Percentiles rank a stretch among this genome's conserved stretches.
Evolutionary conservation across 257 asterid species (phyloP).

Genomic region (Linaria vulgaris): DNA sequence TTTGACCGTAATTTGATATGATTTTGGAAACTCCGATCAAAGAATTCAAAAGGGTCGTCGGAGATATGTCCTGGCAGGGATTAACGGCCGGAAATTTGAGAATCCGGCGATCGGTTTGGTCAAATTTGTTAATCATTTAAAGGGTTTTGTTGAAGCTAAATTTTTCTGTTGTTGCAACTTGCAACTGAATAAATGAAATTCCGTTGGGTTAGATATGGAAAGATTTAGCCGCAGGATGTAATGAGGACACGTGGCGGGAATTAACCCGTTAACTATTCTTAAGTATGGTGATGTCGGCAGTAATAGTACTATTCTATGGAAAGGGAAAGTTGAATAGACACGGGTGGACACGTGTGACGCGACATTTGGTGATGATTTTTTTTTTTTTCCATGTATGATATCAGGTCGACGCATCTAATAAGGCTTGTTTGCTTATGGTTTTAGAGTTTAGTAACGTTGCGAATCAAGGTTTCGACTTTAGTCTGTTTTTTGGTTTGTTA

Average conservation of each 20-base stretch:
- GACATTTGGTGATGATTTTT: too few species aligned
- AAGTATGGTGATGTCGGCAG: constrained; percentile 2
- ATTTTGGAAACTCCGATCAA: constrained; percentile 40
- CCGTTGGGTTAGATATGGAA: constrained; percentile 31
- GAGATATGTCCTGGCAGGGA: constrained; percentile 62
- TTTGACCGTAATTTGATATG: constrained; percentile 38
- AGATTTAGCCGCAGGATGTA: constrained; percentile 31
- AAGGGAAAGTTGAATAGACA: too few species aligned
- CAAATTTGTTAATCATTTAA: constrained; percentile 42
- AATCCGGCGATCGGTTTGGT: constrained; percentile 59
- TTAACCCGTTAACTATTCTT: constrained; percentile 3
- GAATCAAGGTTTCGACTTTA: too few species aligned
- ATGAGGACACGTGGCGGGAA: constrained; percentile 41
- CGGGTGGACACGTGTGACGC: constrained; percentile 21
- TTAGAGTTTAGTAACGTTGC: too few species aligned
- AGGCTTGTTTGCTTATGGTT: too few species aligned
- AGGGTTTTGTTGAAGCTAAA: not conserved
- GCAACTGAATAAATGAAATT: constrained; percentile 35
- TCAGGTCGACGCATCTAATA: too few species aligned
- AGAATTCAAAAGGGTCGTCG: constrained; percentile 55
- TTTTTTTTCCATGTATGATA: too few species aligned
- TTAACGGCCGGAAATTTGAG: constrained; percentile 64
- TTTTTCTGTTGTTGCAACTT: not conserved
- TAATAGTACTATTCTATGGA: not conserved
- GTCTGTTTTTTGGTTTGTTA: too few species aligned